These are phyloP conservation scores for Thalassiosira mediterranea DNA, from an alignment of 352 stramenopile species.

Conservation along the genomic window DNA sequence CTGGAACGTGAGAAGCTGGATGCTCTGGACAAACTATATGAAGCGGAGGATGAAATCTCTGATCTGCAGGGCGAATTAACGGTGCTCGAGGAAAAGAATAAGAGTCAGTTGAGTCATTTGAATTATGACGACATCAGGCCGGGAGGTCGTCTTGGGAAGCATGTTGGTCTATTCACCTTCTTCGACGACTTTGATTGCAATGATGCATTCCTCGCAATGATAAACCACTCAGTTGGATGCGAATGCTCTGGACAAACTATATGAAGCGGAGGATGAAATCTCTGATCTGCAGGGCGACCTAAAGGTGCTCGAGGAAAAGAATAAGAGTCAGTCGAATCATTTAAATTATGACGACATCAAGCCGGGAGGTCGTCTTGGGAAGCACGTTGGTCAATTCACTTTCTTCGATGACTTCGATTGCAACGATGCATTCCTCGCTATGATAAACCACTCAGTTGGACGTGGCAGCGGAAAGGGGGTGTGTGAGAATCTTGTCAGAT, in stretches of 20 bases:
- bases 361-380: background rate
- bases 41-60: background rate
- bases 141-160: slow-evolving; percentile 2
- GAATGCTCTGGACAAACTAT: background rate
- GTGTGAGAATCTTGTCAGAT: slow-evolving; percentile 35
- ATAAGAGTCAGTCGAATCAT: too few relatives aligned
- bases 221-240: slow-evolving; percentile 36
- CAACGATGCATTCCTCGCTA: slow-evolving; percentile 30
- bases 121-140: slow-evolving; percentile 14
- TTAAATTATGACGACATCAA: slow-evolving; percentile 18
- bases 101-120: too few relatives aligned
- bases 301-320: slow-evolving; percentile 1
- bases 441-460: slow-evolving; percentile 34
- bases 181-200: slow-evolving; percentile 35
- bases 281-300: background rate
- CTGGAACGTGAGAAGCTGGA: background rate
- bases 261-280: background rate
- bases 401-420: slow-evolving; percentile 30
- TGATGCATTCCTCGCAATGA: slow-evolving; percentile 26
- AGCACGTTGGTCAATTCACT: slow-evolving; percentile 26
- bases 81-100: slow-evolving; percentile 4
- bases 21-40: background rate
- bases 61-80: background rate
- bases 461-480: slow-evolving; percentile 23
- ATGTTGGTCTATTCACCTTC: slow-evolving; percentile 28